A percentile compares a stretch with the other conserved stretches of the same genome.
These are phyloP conservation scores for Carex parvula DNA, from an alignment of 176 grass and related monocot species.

Conservation along the genomic window DNA sequence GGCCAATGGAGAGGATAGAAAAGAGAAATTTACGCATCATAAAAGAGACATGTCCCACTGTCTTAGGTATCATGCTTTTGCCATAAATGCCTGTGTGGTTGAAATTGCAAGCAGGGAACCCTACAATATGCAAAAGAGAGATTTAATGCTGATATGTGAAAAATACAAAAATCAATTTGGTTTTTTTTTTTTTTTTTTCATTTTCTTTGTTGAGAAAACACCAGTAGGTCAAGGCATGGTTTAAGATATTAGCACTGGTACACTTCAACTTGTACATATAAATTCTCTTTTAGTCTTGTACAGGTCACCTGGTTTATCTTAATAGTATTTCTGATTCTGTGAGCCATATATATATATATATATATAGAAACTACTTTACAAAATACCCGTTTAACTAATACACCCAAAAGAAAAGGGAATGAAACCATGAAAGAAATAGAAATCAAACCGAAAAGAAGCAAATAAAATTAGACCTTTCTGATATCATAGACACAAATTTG, in stretches of 20 bases:
- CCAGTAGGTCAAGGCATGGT: background rate
- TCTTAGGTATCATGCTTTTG: background rate
- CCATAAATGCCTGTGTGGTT: background rate
- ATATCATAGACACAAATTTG: background rate
- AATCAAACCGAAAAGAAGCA: background rate
- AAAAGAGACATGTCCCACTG: background rate
- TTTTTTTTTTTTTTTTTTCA: background rate
- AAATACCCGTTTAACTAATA: too few relatives aligned
- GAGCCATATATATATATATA: background rate
- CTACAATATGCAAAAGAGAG: constrained; percentile 4
- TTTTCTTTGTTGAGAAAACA: background rate
- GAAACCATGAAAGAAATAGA: background rate
- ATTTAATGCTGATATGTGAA: background rate
- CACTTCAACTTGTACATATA: background rate
- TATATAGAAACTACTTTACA: background rate
- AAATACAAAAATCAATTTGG: background rate
- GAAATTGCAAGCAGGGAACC: background rate
- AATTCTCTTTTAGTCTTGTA: background rate
- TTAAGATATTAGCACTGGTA: background rate
- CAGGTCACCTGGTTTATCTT: background rate
- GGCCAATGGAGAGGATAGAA: constrained; percentile 53
- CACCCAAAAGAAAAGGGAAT: too few relatives aligned
- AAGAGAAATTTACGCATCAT: constrained; percentile 54
- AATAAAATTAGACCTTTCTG: background rate
- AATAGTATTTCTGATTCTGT: background rate